These are phyloP conservation scores for Passiflora organensis DNA, from an alignment of 345 rosid genomes.

Conservation along the genomic window DNA sequence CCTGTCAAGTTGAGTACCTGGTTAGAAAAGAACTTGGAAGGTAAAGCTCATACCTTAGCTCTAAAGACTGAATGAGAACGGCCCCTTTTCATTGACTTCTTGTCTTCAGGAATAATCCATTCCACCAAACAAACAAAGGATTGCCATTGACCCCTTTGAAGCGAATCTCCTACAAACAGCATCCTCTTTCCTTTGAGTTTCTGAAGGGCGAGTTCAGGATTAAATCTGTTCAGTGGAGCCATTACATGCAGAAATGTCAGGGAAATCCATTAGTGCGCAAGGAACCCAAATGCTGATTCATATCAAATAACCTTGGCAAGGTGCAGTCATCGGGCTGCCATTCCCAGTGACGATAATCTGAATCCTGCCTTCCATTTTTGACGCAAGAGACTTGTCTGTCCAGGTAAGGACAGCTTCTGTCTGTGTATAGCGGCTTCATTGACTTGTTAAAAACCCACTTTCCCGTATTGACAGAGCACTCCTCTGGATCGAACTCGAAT, in stretches of 20 bases:
- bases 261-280: background rate
- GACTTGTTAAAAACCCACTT: conserved; percentile 76
- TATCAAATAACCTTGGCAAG: conserved; percentile 48
- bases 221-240: conserved; percentile 13
- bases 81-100: conserved; percentile 23
- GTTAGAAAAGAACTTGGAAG: background rate
- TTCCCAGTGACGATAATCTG: conserved; percentile 74
- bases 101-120: conserved; percentile 26
- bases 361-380: conserved; percentile 60
- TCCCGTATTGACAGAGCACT: conserved; percentile 65
- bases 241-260: background rate
- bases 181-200: conserved; percentile 24
- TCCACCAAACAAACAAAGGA: conserved; percentile 29
- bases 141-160: conserved; percentile 34
- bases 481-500: conserved; percentile 84
- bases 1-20: too few species aligned
- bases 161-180: conserved; percentile 27
- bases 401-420: conserved; percentile 70
- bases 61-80: conserved; percentile 20
- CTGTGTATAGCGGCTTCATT: conserved; percentile 62
- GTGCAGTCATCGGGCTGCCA: conserved; percentile 95
- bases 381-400: conserved; percentile 72
- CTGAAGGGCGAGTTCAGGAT: conserved; percentile 25
- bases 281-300: background rate
- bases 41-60: conserved; percentile 20